Conservation (phyloP, 2,329 filamentous ascomycete species). For the Botrytis cinerea region DNA sequence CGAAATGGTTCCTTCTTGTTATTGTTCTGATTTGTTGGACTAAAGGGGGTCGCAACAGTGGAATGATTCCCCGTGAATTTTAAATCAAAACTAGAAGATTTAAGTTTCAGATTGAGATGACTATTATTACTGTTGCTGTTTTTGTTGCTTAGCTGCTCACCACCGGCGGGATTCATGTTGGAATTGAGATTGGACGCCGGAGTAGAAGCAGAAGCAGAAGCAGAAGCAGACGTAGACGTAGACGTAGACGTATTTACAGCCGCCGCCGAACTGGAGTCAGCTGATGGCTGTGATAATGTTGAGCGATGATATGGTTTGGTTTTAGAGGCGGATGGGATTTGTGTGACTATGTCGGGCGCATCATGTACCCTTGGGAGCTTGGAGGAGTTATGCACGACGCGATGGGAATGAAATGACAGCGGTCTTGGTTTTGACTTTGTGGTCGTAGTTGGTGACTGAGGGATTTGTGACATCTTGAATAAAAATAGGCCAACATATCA, state of each 20-base stretch:
- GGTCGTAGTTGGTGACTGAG: slow-evolving; percentile 11
- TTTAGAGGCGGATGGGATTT: slow-evolving; percentile 1
- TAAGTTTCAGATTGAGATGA: slow-evolving; percentile 25
- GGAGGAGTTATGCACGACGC: slow-evolving; percentile 25
- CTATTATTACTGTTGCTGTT: background rate
- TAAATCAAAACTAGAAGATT: slow-evolving; percentile 24
- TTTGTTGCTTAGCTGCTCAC: background rate
- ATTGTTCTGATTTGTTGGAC: slow-evolving; percentile 14
- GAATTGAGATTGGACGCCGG: background rate
- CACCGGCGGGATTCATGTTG: too few relatives aligned
- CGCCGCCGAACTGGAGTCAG: slow-evolving; percentile 13
- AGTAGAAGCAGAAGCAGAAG: too few relatives aligned
- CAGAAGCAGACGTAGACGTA: too few relatives aligned
- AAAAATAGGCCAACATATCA: slow-evolving; percentile 23
- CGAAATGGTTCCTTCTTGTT: slow-evolving; percentile 23
- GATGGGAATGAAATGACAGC: slow-evolving; percentile 25
- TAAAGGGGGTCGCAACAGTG: slow-evolving; percentile 21
- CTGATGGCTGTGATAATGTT: slow-evolving; percentile 12
- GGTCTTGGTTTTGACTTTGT: slow-evolving; percentile 21
- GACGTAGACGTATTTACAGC: background rate
- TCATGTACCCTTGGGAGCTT: slow-evolving; percentile 28
- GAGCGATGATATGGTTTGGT: slow-evolving; percentile 2
- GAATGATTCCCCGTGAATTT: slow-evolving; percentile 25
- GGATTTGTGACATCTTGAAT: slow-evolving; percentile 25
- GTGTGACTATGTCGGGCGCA: slow-evolving; percentile 23